phyloP scores from a whole-genome alignment of 1,284 basidiomycete species.

The Abortiporus biennis region DNA sequence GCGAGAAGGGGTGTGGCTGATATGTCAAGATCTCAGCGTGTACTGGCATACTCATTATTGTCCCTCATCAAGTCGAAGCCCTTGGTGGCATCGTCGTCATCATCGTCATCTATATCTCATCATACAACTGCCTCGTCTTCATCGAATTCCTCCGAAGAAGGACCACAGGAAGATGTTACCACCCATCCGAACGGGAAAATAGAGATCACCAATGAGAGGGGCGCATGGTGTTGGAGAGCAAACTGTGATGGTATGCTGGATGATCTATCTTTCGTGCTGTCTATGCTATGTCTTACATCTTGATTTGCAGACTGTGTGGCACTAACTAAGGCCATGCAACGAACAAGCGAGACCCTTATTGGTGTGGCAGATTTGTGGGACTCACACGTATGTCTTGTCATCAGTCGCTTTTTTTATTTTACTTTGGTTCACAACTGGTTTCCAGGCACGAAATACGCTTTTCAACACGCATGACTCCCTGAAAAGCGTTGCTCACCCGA shows the following conservation, averaged over 20 bases:
- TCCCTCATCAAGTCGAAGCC: slow-evolving; percentile 66
- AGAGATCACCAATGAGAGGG: slow-evolving; percentile 62
- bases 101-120: too few species aligned
- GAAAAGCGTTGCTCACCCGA: slow-evolving; percentile 71
- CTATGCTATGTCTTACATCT: not conserved
- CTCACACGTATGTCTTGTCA: slow-evolving; percentile 56
- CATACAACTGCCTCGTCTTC: too few species aligned
- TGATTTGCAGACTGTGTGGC: slow-evolving; percentile 54
- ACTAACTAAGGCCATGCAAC: slow-evolving; percentile 75
- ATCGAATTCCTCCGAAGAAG: slow-evolving; percentile 41
- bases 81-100: slow-evolving; percentile 40
- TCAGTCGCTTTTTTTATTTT: not conserved
- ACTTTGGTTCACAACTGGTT: not conserved
- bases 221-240: slow-evolving; percentile 85
- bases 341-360: slow-evolving; percentile 68
- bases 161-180: slow-evolving; percentile 36
- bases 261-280: not conserved
- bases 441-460: slow-evolving; percentile 66
- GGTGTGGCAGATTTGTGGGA: slow-evolving; percentile 75
- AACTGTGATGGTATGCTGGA: slow-evolving; percentile 59
- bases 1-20: too few species aligned
- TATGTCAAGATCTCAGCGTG: slow-evolving; percentile 67
- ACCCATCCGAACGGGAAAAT: slow-evolving; percentile 25
- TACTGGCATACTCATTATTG: slow-evolving; percentile 63
- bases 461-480: slow-evolving; percentile 70